Percentiles rank a stretch among this genome's conserved stretches.
Conservation (phyloP, 345 rosid genomes). For the Schrenkiella parvula region DNA sequence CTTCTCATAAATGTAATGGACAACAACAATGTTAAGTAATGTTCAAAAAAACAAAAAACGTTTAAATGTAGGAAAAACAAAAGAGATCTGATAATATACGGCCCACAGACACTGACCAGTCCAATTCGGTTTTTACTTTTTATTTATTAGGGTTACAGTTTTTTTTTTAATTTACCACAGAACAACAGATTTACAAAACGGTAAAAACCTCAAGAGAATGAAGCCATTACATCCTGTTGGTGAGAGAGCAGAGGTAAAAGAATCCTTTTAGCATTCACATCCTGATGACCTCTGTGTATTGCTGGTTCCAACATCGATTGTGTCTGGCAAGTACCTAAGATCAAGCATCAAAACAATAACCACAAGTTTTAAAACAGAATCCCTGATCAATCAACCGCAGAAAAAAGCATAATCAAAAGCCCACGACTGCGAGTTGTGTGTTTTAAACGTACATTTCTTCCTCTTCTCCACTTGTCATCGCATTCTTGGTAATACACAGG, state of each 20-base stretch:
- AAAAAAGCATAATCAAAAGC: neutral
- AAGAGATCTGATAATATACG: neutral
- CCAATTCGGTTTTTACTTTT: neutral
- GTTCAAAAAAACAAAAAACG: neutral
- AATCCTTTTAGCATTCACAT: conserved; percentile 47
- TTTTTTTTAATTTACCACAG: neutral
- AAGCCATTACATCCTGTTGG: too few relatives aligned
- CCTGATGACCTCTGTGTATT: conserved; percentile 53
- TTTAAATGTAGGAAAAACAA: neutral
- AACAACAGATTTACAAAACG: conserved; percentile 19
- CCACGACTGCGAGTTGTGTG: neutral
- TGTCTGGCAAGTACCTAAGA: conserved; percentile 64
- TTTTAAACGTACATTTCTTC: conserved; percentile 73
- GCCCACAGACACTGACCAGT: conserved; percentile 21
- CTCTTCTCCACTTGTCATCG: conserved; percentile 82
- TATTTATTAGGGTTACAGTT: neutral
- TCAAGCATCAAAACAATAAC: conserved; percentile 2
- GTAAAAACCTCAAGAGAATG: conserved; percentile 12
- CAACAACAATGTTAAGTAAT: neutral
- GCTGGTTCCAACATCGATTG: conserved; percentile 65
- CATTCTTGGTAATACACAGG: conserved; percentile 79
- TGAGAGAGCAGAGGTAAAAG: neutral
- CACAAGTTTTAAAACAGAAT: conserved; percentile 13
- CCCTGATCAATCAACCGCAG: neutral
- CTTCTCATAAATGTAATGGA: neutral